A percentile compares a stretch with the other conserved stretches of the same genome.
phyloP scores from a whole-genome alignment of 495 filamentous ascomycete species.

The Neurospora sp. region DNA sequence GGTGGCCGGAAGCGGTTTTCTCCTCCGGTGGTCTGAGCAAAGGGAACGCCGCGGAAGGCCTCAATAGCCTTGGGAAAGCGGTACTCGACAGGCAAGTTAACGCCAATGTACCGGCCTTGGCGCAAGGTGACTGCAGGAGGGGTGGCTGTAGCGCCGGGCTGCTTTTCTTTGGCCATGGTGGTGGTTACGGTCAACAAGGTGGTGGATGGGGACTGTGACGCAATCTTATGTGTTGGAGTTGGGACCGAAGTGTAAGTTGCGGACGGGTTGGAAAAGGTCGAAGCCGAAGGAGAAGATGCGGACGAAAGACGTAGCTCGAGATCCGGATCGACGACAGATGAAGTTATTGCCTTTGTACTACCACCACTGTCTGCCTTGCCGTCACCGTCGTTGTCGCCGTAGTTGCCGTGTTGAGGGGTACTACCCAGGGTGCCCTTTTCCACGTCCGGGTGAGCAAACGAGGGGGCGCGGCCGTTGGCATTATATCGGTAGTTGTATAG shows the following conservation, averaged over 20 bases:
- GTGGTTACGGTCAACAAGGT: not conserved
- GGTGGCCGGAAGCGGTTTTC: slow-evolving; percentile 47
- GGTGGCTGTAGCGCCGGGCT: not conserved
- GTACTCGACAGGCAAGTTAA: slow-evolving; percentile 25
- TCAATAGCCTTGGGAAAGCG: slow-evolving; percentile 40
- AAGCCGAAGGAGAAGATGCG: not conserved
- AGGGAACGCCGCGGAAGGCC: slow-evolving; percentile 51
- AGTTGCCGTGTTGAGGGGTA: not conserved
- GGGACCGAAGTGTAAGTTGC: not conserved
- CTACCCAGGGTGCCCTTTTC: not conserved
- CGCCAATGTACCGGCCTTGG: slow-evolving; percentile 49
- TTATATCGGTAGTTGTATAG: not conserved
- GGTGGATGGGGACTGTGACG: not conserved
- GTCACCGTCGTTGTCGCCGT: not conserved
- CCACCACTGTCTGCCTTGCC: not conserved
- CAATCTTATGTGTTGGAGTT: not conserved
- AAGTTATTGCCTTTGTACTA: not conserved
- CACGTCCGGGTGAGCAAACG: not conserved
- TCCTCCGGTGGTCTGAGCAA: slow-evolving; percentile 44
- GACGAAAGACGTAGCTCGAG: not conserved
- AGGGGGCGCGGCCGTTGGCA: not conserved
- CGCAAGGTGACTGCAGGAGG: slow-evolving; percentile 23
- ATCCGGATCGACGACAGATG: not conserved
- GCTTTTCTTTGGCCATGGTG: not conserved
- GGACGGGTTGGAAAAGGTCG: not conserved